Evolutionary conservation across 1,284 basidiomycete species (phyloP).

Genomic region (Tylopilus sp.): DNA sequence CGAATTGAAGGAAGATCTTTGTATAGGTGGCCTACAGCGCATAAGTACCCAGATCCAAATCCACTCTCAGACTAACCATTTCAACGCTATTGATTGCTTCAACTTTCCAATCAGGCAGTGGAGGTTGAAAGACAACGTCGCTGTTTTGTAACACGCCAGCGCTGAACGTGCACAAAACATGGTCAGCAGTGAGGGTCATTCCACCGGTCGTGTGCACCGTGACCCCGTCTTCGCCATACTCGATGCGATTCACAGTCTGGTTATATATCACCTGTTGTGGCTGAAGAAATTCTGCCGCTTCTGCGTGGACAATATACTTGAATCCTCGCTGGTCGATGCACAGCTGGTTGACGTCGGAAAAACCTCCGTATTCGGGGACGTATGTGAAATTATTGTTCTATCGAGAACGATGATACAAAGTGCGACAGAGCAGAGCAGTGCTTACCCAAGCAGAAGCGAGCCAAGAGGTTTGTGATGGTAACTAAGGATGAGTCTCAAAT

Average conservation of each 20-base stretch:
- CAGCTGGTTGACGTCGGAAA: conserved; percentile 53
- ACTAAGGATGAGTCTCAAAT: conserved; percentile 3
- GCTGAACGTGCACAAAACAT: conserved; percentile 60
- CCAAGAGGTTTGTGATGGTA: conserved; percentile 56
- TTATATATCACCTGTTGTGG: conserved; percentile 46
- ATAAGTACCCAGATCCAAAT: background rate
- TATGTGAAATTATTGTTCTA: conserved; percentile 67
- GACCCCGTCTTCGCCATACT: conserved; percentile 44
- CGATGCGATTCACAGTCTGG: conserved; percentile 48
- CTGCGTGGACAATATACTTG: conserved; percentile 49
- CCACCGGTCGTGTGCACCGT: conserved; percentile 46
- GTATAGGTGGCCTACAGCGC: conserved; percentile 51
- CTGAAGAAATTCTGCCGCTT: conserved; percentile 51
- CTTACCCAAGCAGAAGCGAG: conserved; percentile 58
- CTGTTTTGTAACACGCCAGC: conserved; percentile 58
- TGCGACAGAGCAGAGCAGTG: too few species aligned
- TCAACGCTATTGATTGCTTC: conserved; percentile 63
- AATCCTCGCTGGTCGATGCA: conserved; percentile 61
- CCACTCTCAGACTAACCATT: conserved; percentile 43
- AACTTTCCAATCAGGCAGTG: conserved; percentile 57
- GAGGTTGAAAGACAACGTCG: conserved; percentile 53
- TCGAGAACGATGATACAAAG: too few species aligned
- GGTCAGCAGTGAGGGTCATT: conserved; percentile 43
- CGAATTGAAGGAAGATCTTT: conserved; percentile 67
- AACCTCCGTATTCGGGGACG: conserved; percentile 49